Evolutionary conservation across 768 basidiomycete species (phyloP).

Genomic region (Russula dissimulans): DNA sequence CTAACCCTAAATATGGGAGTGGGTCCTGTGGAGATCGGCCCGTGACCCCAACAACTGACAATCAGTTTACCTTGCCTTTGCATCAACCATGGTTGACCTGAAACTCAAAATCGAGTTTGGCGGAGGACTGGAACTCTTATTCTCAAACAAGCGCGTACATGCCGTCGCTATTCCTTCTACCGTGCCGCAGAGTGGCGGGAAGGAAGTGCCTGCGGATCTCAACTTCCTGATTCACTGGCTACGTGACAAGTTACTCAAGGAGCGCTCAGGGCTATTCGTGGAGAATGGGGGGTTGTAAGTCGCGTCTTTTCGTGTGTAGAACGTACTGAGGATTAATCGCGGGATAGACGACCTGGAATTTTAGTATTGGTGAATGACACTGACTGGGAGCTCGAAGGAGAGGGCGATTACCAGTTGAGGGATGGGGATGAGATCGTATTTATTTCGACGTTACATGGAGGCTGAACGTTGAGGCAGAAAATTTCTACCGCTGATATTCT

Average conservation of each 20-base stretch:
- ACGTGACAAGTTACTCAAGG: slow-evolving; percentile 66
- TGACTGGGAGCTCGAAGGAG: slow-evolving; percentile 16
- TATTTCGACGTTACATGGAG: slow-evolving; percentile 93
- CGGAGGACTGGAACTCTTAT: slow-evolving; percentile 81
- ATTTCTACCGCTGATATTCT: background rate
- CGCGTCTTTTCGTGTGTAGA: background rate
- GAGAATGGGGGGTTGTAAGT: slow-evolving; percentile 82
- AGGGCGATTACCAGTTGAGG: slow-evolving; percentile 13
- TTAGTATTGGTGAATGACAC: slow-evolving; percentile 62
- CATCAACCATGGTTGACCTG: slow-evolving; percentile 16
- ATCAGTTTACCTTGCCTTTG: background rate
- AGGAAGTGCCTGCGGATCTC: slow-evolving; percentile 48
- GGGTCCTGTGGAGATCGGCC: background rate
- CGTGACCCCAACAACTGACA: background rate
- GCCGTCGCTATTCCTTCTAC: slow-evolving; percentile 41
- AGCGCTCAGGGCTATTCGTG: slow-evolving; percentile 82
- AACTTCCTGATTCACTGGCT: slow-evolving; percentile 73
- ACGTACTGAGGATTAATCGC: background rate
- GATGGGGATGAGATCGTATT: slow-evolving; percentile 84
- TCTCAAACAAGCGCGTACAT: slow-evolving; percentile 60
- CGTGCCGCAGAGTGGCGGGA: slow-evolving; percentile 27
- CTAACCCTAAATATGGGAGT: background rate
- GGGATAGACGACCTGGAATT: slow-evolving; percentile 82
- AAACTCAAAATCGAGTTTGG: slow-evolving; percentile 64
- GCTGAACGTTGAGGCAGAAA: slow-evolving; percentile 31